These are phyloP conservation scores for Ustilago loliicola DNA, from an alignment of 1,284 basidiomycete genomes.

Conservation along the genomic window DNA sequence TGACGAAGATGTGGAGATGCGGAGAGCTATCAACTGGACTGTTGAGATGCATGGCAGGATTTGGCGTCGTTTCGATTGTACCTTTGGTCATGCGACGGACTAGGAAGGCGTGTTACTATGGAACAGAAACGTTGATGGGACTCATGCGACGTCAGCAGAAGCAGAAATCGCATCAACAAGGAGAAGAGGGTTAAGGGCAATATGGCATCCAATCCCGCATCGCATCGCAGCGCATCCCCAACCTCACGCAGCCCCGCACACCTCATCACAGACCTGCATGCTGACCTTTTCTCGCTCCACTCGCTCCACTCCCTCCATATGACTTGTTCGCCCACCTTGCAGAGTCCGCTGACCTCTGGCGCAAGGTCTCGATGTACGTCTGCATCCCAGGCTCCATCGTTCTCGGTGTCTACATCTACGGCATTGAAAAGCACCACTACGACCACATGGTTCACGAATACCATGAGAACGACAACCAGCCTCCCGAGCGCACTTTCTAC, in stretches of 20 bases:
- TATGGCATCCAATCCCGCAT: background rate
- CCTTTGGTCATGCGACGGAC: too few species aligned
- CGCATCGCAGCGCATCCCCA: background rate
- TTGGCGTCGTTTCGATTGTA: too few species aligned
- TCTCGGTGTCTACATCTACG: conserved; percentile 66
- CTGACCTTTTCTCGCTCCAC: background rate
- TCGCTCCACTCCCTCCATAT: background rate
- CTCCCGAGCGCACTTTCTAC: conserved; percentile 64
- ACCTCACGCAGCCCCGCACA: background rate
- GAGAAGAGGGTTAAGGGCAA: background rate
- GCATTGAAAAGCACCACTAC: conserved; percentile 64
- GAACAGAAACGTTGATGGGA: too few species aligned
- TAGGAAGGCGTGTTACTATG: too few species aligned
- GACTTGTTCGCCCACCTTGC: too few species aligned
- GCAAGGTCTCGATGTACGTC: conserved; percentile 62
- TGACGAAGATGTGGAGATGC: too few species aligned
- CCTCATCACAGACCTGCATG: background rate
- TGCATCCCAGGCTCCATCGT: conserved; percentile 64
- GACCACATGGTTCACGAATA: conserved; percentile 63
- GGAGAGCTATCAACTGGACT: too few species aligned
- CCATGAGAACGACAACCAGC: conserved; percentile 62
- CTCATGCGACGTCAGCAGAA: background rate
- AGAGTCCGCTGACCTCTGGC: conserved; percentile 67
- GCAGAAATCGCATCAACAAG: background rate
- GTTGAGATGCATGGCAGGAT: too few species aligned